phyloP scores from a whole-genome alignment of 768 basidiomycete species.

The Pleurotus sapidus region DNA sequence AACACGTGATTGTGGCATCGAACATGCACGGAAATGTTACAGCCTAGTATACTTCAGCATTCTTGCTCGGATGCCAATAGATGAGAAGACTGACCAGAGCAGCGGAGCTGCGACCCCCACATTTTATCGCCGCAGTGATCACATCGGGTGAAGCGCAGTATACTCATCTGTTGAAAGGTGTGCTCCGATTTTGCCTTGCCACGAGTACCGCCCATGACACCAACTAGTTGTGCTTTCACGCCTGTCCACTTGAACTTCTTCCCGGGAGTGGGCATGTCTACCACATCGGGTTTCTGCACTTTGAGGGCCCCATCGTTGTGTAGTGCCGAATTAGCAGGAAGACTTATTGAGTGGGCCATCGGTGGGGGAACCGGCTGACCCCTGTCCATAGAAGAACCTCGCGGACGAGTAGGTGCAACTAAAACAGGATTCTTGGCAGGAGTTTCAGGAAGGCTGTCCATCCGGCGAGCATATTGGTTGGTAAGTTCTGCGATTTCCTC shows the following conservation, averaged over 20 bases:
- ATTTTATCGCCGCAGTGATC: slow-evolving; percentile 97
- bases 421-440: slow-evolving; percentile 24
- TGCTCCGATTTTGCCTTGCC: slow-evolving; percentile 58
- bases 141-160: slow-evolving; percentile 86
- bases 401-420: neutral
- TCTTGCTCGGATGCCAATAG: neutral
- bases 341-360: slow-evolving; percentile 41
- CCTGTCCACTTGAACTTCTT: slow-evolving; percentile 71
- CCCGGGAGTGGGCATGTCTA: slow-evolving; percentile 46
- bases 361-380: slow-evolving; percentile 28
- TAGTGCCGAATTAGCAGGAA: slow-evolving; percentile 41
- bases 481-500: slow-evolving; percentile 90
- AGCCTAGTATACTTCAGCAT: slow-evolving; percentile 44
- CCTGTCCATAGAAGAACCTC: slow-evolving; percentile 3
- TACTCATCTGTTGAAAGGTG: slow-evolving; percentile 84
- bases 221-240: slow-evolving; percentile 45
- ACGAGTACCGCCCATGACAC: slow-evolving; percentile 27
- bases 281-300: slow-evolving; percentile 40
- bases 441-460: slow-evolving; percentile 52
- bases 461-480: slow-evolving; percentile 74
- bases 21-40: slow-evolving; percentile 83
- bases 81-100: slow-evolving; percentile 53
- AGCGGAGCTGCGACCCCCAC: slow-evolving; percentile 96
- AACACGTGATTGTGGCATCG: slow-evolving; percentile 76
- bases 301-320: slow-evolving; percentile 47